Evolutionary conservation across 768 basidiomycete genomes (phyloP).

Genomic region (Pseudohyphozyma bogoriensis): DNA sequence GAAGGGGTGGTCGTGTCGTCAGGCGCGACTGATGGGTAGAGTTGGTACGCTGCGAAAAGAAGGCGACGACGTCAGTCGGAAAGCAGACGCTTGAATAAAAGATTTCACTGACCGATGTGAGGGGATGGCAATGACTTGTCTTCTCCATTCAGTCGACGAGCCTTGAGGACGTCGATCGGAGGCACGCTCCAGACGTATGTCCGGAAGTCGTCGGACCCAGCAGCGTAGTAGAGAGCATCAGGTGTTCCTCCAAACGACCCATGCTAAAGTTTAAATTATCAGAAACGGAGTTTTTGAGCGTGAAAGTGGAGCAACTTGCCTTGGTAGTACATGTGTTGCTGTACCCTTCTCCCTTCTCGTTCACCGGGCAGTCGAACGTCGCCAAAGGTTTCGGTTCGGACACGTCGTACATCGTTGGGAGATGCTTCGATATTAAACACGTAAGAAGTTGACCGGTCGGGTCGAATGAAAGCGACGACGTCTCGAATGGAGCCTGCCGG

Average conservation of each 20-base stretch:
- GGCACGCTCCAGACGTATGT: slow-evolving; percentile 72
- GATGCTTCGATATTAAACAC: slow-evolving; percentile 51
- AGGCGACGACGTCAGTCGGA: neutral
- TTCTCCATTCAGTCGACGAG: slow-evolving; percentile 39
- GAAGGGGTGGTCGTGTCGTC: slow-evolving; percentile 4
- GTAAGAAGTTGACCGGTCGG: slow-evolving; percentile 36
- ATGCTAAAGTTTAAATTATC: slow-evolving; percentile 43
- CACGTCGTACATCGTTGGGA: slow-evolving; percentile 53
- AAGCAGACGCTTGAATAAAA: neutral
- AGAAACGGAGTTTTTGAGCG: no score
- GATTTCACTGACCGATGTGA: neutral
- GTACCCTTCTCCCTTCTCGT: neutral
- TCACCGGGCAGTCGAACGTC: slow-evolving; percentile 46
- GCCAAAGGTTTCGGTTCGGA: slow-evolving; percentile 45
- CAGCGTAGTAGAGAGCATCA: slow-evolving; percentile 49
- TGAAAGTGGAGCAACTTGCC: neutral
- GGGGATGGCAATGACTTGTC: neutral
- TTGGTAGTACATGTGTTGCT: slow-evolving; percentile 18
- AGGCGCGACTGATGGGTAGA: neutral
- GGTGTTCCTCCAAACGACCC: slow-evolving; percentile 56
- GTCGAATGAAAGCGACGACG: slow-evolving; percentile 40
- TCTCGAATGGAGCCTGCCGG: neutral
- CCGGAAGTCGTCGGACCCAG: slow-evolving; percentile 76
- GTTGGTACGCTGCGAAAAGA: slow-evolving; percentile 25
- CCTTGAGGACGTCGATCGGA: slow-evolving; percentile 44